These are phyloP conservation scores for Kazachstania viticola DNA, from an alignment of 805 yeast species.

Conservation along the genomic window DNA sequence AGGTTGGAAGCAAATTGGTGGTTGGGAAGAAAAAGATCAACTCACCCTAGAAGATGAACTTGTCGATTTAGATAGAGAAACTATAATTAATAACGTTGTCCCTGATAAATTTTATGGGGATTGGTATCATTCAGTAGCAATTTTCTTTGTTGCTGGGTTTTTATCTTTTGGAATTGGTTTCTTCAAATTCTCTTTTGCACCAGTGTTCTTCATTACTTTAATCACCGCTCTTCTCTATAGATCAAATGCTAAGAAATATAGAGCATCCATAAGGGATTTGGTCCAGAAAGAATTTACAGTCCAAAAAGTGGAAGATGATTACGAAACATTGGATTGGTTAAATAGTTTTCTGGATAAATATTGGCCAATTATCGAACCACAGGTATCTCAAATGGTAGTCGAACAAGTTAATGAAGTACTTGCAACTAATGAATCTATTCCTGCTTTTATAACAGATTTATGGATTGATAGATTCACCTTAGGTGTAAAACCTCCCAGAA, in stretches of 20 bases:
- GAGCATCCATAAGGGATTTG: slow-evolving; percentile 61
- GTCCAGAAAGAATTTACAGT: slow-evolving; percentile 81
- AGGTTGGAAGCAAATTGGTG: slow-evolving; percentile 95
- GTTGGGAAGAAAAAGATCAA: slow-evolving; percentile 63
- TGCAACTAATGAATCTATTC: slow-evolving; percentile 61
- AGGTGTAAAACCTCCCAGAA: slow-evolving; percentile 92
- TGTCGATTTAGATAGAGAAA: slow-evolving; percentile 59
- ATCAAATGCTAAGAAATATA: slow-evolving; percentile 68
- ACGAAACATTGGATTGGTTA: slow-evolving; percentile 93
- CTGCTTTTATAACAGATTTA: slow-evolving; percentile 70
- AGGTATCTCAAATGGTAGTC: slow-evolving; percentile 72
- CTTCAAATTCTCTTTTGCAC: slow-evolving; percentile 65
- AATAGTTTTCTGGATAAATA: slow-evolving; percentile 81
- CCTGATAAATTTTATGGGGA: slow-evolving; percentile 80
- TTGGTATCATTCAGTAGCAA: slow-evolving; percentile 88
- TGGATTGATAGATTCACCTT: slow-evolving; percentile 84
- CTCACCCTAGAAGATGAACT: slow-evolving; percentile 58
- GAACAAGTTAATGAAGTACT: slow-evolving; percentile 77
- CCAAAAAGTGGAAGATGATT: slow-evolving; percentile 72
- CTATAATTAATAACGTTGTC: slow-evolving; percentile 62
- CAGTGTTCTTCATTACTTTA: slow-evolving; percentile 62
- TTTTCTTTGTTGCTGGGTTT: slow-evolving; percentile 53
- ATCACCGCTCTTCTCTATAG: slow-evolving; percentile 64
- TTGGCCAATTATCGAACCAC: slow-evolving; percentile 88
- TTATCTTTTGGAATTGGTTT: slow-evolving; percentile 73